These are phyloP conservation scores for Elaphomyces granulatus DNA, from an alignment of 495 filamentous ascomycete species.

Conservation along the genomic window DNA sequence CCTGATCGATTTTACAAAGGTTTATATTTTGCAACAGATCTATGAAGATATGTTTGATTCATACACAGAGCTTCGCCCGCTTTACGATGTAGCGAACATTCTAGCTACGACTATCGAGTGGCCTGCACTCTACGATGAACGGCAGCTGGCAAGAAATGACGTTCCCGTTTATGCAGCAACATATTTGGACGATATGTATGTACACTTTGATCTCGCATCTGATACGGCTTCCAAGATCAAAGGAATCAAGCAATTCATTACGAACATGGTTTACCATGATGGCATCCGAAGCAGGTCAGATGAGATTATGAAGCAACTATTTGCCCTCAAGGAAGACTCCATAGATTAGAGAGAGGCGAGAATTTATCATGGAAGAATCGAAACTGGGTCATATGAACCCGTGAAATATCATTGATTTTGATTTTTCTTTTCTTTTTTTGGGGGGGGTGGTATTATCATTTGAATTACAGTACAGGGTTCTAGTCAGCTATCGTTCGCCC, in stretches of 20 bases:
- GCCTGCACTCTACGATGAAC: conserved; percentile 62
- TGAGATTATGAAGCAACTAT: conserved; percentile 57
- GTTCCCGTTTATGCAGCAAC: conserved; percentile 80
- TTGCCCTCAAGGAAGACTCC: conserved; percentile 55
- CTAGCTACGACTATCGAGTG: conserved; percentile 55
- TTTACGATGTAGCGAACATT: conserved; percentile 51
- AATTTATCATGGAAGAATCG: no score
- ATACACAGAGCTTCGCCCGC: conserved; percentile 50
- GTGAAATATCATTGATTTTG: no score
- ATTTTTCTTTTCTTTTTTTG: no score
- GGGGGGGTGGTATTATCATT: neutral
- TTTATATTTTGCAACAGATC: conserved; percentile 25
- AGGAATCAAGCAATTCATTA: conserved; percentile 66
- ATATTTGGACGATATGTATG: conserved; percentile 93
- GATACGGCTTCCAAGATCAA: conserved; percentile 64
- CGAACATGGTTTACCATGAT: conserved; percentile 78
- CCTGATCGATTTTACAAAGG: neutral
- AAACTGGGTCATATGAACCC: no score
- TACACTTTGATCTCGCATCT: conserved; percentile 56
- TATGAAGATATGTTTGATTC: conserved; percentile 69
- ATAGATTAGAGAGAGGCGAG: conserved; percentile 50
- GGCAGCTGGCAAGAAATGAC: conserved; percentile 56
- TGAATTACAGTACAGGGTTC: neutral
- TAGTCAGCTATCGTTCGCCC: conserved; percentile 59
- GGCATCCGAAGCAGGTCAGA: conserved; percentile 57